Percentiles rank a stretch among this genome's conserved stretches.
These are phyloP conservation scores for Nannizziopsis arthrosporioides DNA, from an alignment of 2,329 filamentous ascomycete species.

Conservation along the genomic window DNA sequence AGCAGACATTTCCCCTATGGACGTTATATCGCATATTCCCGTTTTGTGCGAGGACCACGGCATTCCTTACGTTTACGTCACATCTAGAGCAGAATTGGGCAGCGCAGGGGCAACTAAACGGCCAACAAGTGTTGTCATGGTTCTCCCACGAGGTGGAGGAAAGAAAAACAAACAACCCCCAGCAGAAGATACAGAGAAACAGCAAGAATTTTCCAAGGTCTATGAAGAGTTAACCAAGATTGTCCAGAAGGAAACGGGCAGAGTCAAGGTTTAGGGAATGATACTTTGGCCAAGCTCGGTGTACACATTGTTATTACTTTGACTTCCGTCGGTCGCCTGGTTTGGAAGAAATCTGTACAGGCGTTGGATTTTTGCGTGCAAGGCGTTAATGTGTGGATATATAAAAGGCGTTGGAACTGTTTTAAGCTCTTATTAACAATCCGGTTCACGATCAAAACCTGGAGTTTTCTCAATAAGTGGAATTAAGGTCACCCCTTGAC, in stretches of 20 bases:
- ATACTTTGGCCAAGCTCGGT: conserved; percentile 7
- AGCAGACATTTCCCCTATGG: conserved; percentile 94
- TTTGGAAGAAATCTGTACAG: conserved; percentile 13
- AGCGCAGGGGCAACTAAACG: conserved; percentile 90
- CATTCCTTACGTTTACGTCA: conserved; percentile 92
- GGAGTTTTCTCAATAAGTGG: neutral
- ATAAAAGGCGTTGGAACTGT: conserved; percentile 10
- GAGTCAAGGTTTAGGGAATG: conserved; percentile 39
- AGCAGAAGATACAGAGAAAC: conserved; percentile 36
- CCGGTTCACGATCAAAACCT: neutral
- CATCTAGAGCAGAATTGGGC: conserved; percentile 83
- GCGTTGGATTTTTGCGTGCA: conserved; percentile 7
- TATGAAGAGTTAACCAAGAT: conserved; percentile 48
- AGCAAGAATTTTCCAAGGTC: conserved; percentile 41
- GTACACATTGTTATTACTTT: conserved; percentile 19
- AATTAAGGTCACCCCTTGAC: neutral
- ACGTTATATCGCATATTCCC: conserved; percentile 96
- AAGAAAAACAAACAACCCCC: conserved; percentile 40
- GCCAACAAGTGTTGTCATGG: conserved; percentile 93
- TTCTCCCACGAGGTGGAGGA: conserved; percentile 40
- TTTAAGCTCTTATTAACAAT: neutral
- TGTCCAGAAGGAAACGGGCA: conserved; percentile 47
- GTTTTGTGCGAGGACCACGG: conserved; percentile 97
- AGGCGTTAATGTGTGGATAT: conserved; percentile 11
- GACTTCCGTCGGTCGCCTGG: conserved; percentile 15